A percentile compares a stretch with the other conserved stretches of the same genome.
Evolutionary conservation across 306 rosid genomes (phyloP).

Genomic region (Quercus bicolor): DNA sequence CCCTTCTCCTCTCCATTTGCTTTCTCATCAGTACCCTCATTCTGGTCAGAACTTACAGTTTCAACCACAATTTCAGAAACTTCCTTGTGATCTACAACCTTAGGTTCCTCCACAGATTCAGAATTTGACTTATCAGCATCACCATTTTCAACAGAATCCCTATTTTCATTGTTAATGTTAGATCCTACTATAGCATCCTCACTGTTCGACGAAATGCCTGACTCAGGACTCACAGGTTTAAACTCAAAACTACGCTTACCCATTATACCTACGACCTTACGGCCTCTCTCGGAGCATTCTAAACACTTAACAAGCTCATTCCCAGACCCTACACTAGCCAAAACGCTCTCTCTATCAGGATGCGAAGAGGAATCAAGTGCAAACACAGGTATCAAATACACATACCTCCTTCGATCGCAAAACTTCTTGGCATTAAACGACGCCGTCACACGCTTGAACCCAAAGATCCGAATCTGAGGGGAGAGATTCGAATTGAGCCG

Average conservation of each 20-base stretch:
- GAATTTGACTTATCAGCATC: constrained; percentile 10
- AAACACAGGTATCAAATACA: constrained; percentile 80
- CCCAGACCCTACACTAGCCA: constrained; percentile 84
- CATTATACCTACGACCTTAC: constrained; percentile 69
- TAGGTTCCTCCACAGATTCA: constrained; percentile 26
- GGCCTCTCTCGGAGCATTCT: constrained; percentile 87
- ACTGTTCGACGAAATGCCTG: constrained; percentile 36
- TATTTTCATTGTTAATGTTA: constrained; percentile 24
- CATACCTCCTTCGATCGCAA: constrained; percentile 93
- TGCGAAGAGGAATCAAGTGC: constrained; percentile 80
- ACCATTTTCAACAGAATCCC: constrained; percentile 25
- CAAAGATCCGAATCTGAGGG: constrained; percentile 77
- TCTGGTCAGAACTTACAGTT: constrained; percentile 18
- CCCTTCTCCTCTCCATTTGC: constrained; percentile 34
- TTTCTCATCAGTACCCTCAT: constrained; percentile 25
- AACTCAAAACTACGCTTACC: constrained; percentile 53
- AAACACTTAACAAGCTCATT: constrained; percentile 68
- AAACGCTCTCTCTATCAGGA: constrained; percentile 87
- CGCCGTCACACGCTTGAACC: constrained; percentile 77
- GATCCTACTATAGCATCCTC: constrained; percentile 19
- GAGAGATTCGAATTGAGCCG: constrained; percentile 78
- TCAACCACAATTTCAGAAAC: constrained; percentile 34
- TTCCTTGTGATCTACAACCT: constrained; percentile 20
- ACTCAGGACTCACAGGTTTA: constrained; percentile 32
- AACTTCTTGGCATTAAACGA: constrained; percentile 91